Evolutionary conservation across 2,329 filamentous ascomycete species (phyloP).

Genomic region (Fusarium veterinarium): DNA sequence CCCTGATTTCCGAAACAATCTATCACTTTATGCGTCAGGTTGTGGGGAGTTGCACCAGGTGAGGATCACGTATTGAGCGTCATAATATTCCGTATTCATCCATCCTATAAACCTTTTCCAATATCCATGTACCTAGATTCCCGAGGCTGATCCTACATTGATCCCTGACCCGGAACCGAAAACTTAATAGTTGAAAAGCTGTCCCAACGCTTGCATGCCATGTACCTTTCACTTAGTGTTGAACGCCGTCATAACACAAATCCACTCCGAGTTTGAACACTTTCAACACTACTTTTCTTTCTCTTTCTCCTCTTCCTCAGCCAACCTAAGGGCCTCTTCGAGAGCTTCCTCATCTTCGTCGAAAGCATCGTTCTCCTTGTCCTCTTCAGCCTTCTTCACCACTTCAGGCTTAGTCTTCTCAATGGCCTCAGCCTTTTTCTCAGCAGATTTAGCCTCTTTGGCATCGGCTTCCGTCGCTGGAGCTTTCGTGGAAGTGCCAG

Average conservation of each 20-base stretch:
- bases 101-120: conserved; percentile 7
- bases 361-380: conserved; percentile 46
- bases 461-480: conserved; percentile 37
- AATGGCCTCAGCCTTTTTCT: conserved; percentile 44
- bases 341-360: conserved; percentile 53
- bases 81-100: conserved; percentile 1
- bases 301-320: conserved; percentile 44
- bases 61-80: not conserved
- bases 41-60: not conserved
- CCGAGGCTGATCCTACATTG: conserved; percentile 21
- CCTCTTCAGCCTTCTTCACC: conserved; percentile 24
- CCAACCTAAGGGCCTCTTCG: conserved; percentile 50
- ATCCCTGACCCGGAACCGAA: conserved; percentile 19
- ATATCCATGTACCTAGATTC: conserved; percentile 29
- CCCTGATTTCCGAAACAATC: conserved; percentile 20
- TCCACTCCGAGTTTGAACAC: conserved; percentile 19
- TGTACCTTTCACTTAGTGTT: conserved; percentile 15
- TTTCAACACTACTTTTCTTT: conserved; percentile 28
- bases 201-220: conserved; percentile 9
- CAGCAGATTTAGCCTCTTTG: conserved; percentile 32
- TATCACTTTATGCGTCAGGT: not conserved
- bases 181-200: conserved; percentile 11
- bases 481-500: conserved; percentile 51
- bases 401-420: conserved; percentile 35
- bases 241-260: conserved; percentile 30